Evolutionary conservation across 164 flowering plant species (phyloP), one percentile per base, ranked within the genome.

Genomic region (Annona squamosa): DNA sequence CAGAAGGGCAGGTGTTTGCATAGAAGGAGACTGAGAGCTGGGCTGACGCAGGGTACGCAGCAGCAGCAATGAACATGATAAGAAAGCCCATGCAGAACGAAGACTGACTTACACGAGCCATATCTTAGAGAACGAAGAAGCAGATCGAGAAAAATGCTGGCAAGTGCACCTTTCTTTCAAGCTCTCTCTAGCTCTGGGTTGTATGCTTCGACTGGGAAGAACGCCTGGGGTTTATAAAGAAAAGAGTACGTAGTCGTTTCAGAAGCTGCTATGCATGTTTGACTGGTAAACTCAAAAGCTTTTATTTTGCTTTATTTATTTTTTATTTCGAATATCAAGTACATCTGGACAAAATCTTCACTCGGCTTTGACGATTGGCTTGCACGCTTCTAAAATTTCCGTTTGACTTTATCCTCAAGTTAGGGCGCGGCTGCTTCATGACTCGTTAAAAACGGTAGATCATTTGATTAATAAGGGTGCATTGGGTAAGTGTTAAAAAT

Each of bases 1-100:
- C 82, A 10, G 75, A 77, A 12, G 86, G 84, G 65, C 86, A 83
- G 2, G 84, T 68, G 42, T 16, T 69, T 17, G 70, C 75, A 66
- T 83, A 83, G 71, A 64, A 79, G 41, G 67, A 63, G 4, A 74
- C 56, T 3, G 84, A 79, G 41, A 83, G 77, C 59, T 81, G 82
- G 0, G 81, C 79, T 4, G 75, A 78, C 17, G 66, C 71, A 13
- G 72, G 72, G 56, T 70, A 63, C 46, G 48, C 46, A 17, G 63
- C 9, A 12, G 74, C 5, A 17, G 19, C 4, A n/a, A 72, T 48
- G 9, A 52, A 7, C 67, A 72, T 17, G 12, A 64, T 47, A 6
- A 63, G 57, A 3, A 72, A n/a, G 37, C 43, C 44, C 5, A 72
- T 10, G 47, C 59, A 46, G 45, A 72, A 43, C 43, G 12, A 46